Base-by-base conservation (phyloP, 2,329 filamentous ascomycete genomes). In the Thielaviopsis cerberus region DNA sequence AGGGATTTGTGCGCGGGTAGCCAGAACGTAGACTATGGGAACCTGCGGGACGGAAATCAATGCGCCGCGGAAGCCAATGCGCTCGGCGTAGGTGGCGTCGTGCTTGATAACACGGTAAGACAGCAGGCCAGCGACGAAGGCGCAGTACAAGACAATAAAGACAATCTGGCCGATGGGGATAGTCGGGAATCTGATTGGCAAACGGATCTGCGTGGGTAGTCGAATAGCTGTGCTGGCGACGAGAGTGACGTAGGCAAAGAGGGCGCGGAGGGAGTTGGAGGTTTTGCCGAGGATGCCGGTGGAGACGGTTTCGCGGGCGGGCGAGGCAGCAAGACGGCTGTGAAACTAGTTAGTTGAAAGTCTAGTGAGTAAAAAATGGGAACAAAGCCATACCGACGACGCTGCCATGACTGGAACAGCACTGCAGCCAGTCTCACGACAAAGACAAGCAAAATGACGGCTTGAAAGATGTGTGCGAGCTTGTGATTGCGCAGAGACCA, bases 41-140 rank as follows among this genome's bases (percentile, higher is more conserved):
- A 85, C 73, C 66, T 85, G 82, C 2, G 76, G 78, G 51, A 83
- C 70, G 10, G 79, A 76, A 30, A 84, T 74, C 81, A 82, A 85
- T 20, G 80, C 82, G 62, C 81, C 82, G 58, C 82, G 79, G 66
- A 80, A 85, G 6, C 79, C 82, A 59, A 85, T 77, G 61, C 80
- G 79, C 66, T 85, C 82, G 71, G 74, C 81, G 66, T 75, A 82
- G 62, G 76, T 76, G 51, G 71, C 72, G 61, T 82, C 80, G 25
- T 74, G 64, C 53, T 74, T 63, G 51, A 80, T 67, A 54, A 73
- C 75, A 23, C 70, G 69, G 62, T 72, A 70, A 1, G 71, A 69
- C 74, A 80, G 78, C 70, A 82, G 77, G 66, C 76, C 78, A 57
- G 77, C 69, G 53, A 83, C 69, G 61, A 82, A 70, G 51, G 75